Base-by-base conservation (phyloP, 768 basidiomycete species). In the Austroboletus eburneus region DNA sequence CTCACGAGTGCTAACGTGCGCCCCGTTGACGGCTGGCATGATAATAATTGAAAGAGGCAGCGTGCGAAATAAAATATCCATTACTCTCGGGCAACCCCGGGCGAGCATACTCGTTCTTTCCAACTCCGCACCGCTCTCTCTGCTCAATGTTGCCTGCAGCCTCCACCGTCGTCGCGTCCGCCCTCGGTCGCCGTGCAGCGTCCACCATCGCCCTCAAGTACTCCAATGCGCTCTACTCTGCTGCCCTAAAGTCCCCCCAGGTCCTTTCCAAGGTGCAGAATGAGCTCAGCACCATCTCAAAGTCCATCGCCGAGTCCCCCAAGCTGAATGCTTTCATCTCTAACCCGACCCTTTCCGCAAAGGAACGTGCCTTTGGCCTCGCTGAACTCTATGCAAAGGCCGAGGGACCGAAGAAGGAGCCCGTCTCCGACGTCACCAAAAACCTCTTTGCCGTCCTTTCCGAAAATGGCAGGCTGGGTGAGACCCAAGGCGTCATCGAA, bases 361-460 rank as follows among this genome's bases (percentile, higher is more conserved):
- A 80, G 39, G 94, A 96, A 46, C 85, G 91, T 57, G 59, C 71
- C 16, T 66, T 76, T 1, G 87, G 85, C 49, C 80, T 99, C 49
- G 62, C 77, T 29, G 65, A 73, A 39, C 70, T 98, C 62, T 83
- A 82, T 63, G 68, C 80, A 50, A 81, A 80, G 46, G 75, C 85
- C 27, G 87, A 86, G 68, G 74, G 76, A 18, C 60, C 72, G 35
- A 88, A 80, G 78, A 90, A 87, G 74, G 85, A 83, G 47, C 67
- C 79, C n/a, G 68, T 86, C 41, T 87, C 86, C 39, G 87, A 91
- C 48, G 77, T 92, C 67, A 92, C 93, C 60, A 88, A 86, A 78
- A 95, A 97, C 73, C 78, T 99, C 57, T 83, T 99, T 64, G 66
- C 68, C 30, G 83, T 98, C 57, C 79, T 99, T 50, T 86, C 89